phyloP scores from a whole-genome alignment of 2,329 filamentous ascomycete genomes.

The Rachicladosporium sp. region DNA sequence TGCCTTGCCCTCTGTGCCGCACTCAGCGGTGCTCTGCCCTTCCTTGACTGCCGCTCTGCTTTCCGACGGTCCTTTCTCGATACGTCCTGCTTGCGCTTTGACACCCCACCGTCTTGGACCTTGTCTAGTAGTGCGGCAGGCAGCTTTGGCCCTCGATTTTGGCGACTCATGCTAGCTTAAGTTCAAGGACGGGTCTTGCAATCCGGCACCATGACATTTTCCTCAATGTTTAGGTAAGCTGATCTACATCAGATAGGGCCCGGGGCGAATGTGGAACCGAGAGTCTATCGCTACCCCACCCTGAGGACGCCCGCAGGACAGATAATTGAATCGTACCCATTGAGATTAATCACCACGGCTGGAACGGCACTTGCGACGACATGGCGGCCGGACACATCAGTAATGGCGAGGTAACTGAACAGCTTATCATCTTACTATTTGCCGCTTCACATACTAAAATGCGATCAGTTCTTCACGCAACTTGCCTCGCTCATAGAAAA shows the following conservation, averaged over 20 bases:
- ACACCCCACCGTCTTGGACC: slow-evolving; percentile 17
- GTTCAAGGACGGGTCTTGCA: too few relatives aligned
- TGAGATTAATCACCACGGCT: too few relatives aligned
- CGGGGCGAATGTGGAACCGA: too few relatives aligned
- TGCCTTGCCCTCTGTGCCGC: too few relatives aligned
- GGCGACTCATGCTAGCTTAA: slow-evolving; percentile 1
- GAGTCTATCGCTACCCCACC: too few relatives aligned
- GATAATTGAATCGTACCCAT: too few relatives aligned
- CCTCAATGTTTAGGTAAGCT: too few relatives aligned
- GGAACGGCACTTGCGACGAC: slow-evolving; percentile 7
- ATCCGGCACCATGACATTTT: too few relatives aligned
- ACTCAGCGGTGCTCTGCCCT: slow-evolving; percentile 16
- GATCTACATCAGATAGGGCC: too few relatives aligned
- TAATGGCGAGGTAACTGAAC: slow-evolving; percentile 45
- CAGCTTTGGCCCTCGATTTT: slow-evolving; percentile 29
- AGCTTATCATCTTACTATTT: neutral
- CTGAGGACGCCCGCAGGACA: too few relatives aligned
- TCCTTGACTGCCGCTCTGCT: slow-evolving; percentile 51
- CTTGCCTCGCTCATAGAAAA: slow-evolving; percentile 56
- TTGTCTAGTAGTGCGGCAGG: slow-evolving; percentile 34
- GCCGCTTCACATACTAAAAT: neutral
- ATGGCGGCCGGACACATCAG: slow-evolving; percentile 43
- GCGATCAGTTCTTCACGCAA: slow-evolving; percentile 56
- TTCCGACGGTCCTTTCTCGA: slow-evolving; percentile 42
- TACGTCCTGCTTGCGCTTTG: slow-evolving; percentile 10